Evolutionary conservation across 2,329 filamentous ascomycete species (phyloP).

Genomic region (Aspergillus neotritici): DNA sequence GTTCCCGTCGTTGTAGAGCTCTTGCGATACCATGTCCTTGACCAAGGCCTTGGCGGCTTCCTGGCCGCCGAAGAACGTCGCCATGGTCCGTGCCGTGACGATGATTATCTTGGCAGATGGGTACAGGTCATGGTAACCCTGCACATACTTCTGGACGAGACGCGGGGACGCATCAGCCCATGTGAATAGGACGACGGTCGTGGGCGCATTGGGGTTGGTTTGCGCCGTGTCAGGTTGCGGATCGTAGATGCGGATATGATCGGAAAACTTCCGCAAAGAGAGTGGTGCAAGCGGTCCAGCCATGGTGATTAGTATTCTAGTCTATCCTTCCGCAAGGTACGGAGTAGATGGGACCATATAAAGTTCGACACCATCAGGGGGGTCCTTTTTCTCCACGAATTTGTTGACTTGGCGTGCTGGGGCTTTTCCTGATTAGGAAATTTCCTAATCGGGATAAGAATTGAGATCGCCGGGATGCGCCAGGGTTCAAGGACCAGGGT

Average conservation of each 20-base stretch:
- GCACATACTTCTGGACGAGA: slow-evolving; percentile 1
- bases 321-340: too few relatives aligned
- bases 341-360: too few relatives aligned
- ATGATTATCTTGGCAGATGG: background rate
- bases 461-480: too few relatives aligned
- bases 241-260: slow-evolving; percentile 1
- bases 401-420: too few relatives aligned
- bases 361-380: too few relatives aligned
- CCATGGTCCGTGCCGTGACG: background rate
- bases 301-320: too few relatives aligned
- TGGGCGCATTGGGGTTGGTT: background rate
- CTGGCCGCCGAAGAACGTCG: background rate
- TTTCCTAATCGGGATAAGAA: too few relatives aligned
- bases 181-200: background rate
- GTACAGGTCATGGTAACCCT: slow-evolving; percentile 1
- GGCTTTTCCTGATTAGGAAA: too few relatives aligned
- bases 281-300: too few relatives aligned
- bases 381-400: too few relatives aligned
- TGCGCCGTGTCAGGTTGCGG: background rate
- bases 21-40: background rate
- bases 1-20: background rate
- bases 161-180: slow-evolving; percentile 2
- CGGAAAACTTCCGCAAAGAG: slow-evolving; percentile 1
- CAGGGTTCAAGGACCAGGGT: too few relatives aligned
- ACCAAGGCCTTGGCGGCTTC: background rate